Evolutionary conservation across 1,284 basidiomycete genomes (phyloP), one percentile per base, ranked within the genome.

Genomic region (Naganishia cerealis): DNA sequence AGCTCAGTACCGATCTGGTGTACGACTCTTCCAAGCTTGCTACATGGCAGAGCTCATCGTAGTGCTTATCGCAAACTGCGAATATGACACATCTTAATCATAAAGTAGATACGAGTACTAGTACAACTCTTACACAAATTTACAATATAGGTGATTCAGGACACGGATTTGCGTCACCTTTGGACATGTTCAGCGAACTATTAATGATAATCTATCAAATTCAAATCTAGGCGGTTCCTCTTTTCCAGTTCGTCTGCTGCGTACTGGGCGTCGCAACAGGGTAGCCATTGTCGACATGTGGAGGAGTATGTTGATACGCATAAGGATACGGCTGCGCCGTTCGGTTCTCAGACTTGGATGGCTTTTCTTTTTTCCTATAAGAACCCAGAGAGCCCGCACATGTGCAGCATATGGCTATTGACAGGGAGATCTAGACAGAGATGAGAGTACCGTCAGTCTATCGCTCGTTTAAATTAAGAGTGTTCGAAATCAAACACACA

Each of bases 311-410:
- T 29, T 61, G 42, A 21, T 50, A 46, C 15, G 12, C 16, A 50
- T 61, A 33, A 16, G 58, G 58, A 50, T 61, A 61, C 6, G 58
- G 29, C n/a, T 61, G 29, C 9, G 43, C 24, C 26, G 18, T 33
- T 9, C 58, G 58, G 16, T 53, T 53, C 21, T 46, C 38, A n/a
- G 29, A 59, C 42, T 58, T 59, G 26, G 43, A n/a, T 21, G 21
- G 16, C 29, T 38, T 48, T 46, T 9, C 16, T 8, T 52, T 50
- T 21, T 48, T 56, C 18, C 57, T 39, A 69, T 77, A 78, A 53
- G 75, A 59, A 5, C 77, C 78, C 65, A 78, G 77, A 29, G 73
- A 72, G 3, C 78, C 78, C 43, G 74, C 76, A 3, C 76, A 76
- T 3, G 75, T 73, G 18, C 74, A 63, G 61, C 75, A 76, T 42